phyloP scores from a whole-genome alignment of 768 basidiomycete genomes.

The Podaxis sp. region DNA sequence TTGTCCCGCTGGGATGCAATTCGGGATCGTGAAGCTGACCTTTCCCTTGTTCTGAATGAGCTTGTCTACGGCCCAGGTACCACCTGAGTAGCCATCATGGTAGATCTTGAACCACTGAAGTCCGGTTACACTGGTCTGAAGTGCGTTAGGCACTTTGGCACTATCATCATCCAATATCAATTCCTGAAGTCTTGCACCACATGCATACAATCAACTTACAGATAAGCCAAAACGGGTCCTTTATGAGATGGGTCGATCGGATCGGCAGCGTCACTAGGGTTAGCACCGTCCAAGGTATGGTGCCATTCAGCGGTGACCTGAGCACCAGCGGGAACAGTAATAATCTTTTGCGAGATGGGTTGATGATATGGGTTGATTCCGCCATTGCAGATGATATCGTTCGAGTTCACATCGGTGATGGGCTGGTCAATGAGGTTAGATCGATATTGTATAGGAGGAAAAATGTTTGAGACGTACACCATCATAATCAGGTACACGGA shows the following conservation, averaged over 20 bases:
- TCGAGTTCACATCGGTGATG: conserved; percentile 55
- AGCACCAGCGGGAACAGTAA: conserved; percentile 52
- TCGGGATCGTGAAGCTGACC: conserved; percentile 45
- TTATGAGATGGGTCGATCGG: conserved; percentile 53
- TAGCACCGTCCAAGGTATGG: conserved; percentile 44
- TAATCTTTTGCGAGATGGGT: conserved; percentile 43
- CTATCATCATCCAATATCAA: conserved; percentile 25
- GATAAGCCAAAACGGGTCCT: conserved; percentile 51
- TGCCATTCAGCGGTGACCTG: conserved; percentile 54
- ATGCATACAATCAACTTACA: conserved; percentile 33
- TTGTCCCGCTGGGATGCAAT: conserved; percentile 45
- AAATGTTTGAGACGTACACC: conserved; percentile 23
- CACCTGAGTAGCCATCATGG: conserved; percentile 39
- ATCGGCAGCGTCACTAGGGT: conserved; percentile 41
- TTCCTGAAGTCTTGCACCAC: not conserved
- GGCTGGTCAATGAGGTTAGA: conserved; percentile 36
- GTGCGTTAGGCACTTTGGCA: conserved; percentile 44
- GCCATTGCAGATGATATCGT: conserved; percentile 59
- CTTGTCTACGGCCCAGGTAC: conserved; percentile 46
- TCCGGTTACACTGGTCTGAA: conserved; percentile 45
- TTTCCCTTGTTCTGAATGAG: conserved; percentile 50
- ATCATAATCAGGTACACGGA: conserved; percentile 41
- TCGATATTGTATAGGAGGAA: not conserved
- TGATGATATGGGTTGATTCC: conserved; percentile 55
- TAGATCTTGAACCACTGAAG: conserved; percentile 57